These are phyloP conservation scores for Microcera coccophila DNA, from an alignment of 2,329 filamentous ascomycete genomes.

Conservation along the genomic window DNA sequence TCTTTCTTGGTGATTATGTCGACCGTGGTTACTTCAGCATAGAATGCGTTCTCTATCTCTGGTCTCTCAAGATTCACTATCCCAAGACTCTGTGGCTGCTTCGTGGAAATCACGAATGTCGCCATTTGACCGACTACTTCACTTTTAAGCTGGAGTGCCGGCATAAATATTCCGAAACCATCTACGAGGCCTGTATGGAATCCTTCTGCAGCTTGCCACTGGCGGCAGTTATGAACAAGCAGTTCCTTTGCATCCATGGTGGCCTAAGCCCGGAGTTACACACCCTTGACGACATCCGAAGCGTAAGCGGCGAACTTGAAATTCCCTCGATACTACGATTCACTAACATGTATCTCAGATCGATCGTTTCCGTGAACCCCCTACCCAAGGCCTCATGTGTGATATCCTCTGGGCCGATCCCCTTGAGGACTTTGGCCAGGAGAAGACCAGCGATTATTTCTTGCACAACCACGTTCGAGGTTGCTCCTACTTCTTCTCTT, in stretches of 20 bases:
- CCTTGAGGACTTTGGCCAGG: conserved; percentile 95
- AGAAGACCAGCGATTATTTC: conserved; percentile 97
- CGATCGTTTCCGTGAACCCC: conserved; percentile 95
- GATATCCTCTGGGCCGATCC: conserved; percentile 99
- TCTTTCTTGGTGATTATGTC: conserved; percentile 97
- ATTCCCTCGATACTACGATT: background rate
- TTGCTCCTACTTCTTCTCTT: conserved; percentile 99
- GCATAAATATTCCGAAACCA: conserved; percentile 95
- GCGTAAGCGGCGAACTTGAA: conserved; percentile 49
- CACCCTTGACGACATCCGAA: conserved; percentile 89
- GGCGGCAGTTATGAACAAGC: conserved; percentile 99
- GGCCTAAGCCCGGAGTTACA: conserved; percentile 94
- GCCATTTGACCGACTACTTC: conserved; percentile 98
- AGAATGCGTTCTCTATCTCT: conserved; percentile 96
- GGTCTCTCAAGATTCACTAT: conserved; percentile 98
- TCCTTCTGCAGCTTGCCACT: conserved; percentile 93
- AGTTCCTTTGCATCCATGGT: conserved; percentile 97
- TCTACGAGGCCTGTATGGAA: conserved; percentile 98
- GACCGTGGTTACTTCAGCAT: conserved; percentile 99
- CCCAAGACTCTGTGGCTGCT: conserved; percentile 95
- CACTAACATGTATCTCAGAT: conserved; percentile 54
- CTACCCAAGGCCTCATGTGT: conserved; percentile 97
- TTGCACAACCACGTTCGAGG: conserved; percentile 97
- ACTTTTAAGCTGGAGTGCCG: conserved; percentile 99
- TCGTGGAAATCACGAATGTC: conserved; percentile 96